Base-by-base conservation (phyloP, 345 rosid genomes). In the Aquilaria yunnanensis region DNA sequence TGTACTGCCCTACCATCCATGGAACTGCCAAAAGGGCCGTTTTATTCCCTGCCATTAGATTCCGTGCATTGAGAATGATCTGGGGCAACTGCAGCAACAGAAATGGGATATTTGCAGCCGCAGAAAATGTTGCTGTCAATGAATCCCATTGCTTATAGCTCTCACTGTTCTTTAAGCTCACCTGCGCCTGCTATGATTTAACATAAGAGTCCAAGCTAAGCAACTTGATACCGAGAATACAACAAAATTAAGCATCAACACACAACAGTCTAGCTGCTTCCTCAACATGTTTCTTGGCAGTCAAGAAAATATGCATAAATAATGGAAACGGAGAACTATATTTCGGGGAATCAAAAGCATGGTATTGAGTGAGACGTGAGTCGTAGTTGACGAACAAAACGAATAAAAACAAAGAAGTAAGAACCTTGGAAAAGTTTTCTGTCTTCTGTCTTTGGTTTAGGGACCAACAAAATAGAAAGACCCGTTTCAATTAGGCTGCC, bases 11-110 rank as follows among this genome's bases (percentile, higher is more conserved):
- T 80, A 92, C 96, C 82, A 92, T 81, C 96, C 98, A 89, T 48
- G 98, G 96, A 3, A 92, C 87, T 2, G 98, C 98, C 0, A 85
- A 64, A 53, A 92, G 90, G 13, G 98, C 98, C 48, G 91, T 65
- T 37, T 84, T 80, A 72, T 92, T 85, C 68, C 93, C 88, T 5
- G 89, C 81, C 67, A 84, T 9, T 47, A 92, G 91, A 75, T 92
- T 92, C 16, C 71, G 86, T 0, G 96, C 77, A 57, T 92, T 92
- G 69, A 92, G 96, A 63, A 78, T 82, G 33, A 92, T 92, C 83
- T 92, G 98, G 51, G 98, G 98, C 74, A 92, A 58, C 59, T 92
- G 98, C 12, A 89, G 80, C 66, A 92, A 56, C 63, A 88, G 69
- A 75, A 92, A 92, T 9, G 98, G 98, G 51, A 92, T 56, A 70